A percentile compares a stretch with the other conserved stretches of the same genome.
Evolutionary conservation across 805 yeast species (phyloP).

Genomic region (Saccharomycopsis sp.): DNA sequence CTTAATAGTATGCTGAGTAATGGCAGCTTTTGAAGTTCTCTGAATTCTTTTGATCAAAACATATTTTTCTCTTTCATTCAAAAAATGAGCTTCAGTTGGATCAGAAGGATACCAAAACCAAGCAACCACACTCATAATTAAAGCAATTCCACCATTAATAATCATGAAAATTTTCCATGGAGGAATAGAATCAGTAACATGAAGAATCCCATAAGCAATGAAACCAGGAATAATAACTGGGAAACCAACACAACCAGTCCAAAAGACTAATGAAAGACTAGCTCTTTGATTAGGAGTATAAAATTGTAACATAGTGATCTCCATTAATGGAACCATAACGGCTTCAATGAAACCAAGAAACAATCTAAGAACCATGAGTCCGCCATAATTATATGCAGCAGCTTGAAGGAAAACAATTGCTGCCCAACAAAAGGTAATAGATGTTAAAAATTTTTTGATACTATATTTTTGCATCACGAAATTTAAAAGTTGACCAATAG

Average conservation of each 20-base stretch:
- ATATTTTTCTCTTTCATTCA: conserved; percentile 32
- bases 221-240: conserved; percentile 34
- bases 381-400: conserved; percentile 23
- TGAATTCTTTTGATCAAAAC: conserved; percentile 37
- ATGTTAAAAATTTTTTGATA: conserved; percentile 19
- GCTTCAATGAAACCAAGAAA: conserved; percentile 37
- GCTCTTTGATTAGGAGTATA: conserved; percentile 33
- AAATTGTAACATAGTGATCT: conserved; percentile 35
- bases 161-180: conserved; percentile 41
- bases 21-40: conserved; percentile 28
- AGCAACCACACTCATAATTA: conserved; percentile 24
- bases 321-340: conserved; percentile 33
- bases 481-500: conserved; percentile 28
- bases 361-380: conserved; percentile 23
- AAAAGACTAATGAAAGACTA: conserved; percentile 35
- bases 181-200: conserved; percentile 21
- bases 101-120: conserved; percentile 36
- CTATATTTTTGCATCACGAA: conserved; percentile 24
- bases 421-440: conserved; percentile 22
- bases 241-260: conserved; percentile 33
- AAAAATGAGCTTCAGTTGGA: conserved; percentile 34
- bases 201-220: conserved; percentile 30
- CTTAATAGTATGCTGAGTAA: conserved; percentile 38
- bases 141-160: conserved; percentile 37
- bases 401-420: conserved; percentile 22